Conservation (phyloP, 257 asterid species). For the Lantana camara region DNA sequence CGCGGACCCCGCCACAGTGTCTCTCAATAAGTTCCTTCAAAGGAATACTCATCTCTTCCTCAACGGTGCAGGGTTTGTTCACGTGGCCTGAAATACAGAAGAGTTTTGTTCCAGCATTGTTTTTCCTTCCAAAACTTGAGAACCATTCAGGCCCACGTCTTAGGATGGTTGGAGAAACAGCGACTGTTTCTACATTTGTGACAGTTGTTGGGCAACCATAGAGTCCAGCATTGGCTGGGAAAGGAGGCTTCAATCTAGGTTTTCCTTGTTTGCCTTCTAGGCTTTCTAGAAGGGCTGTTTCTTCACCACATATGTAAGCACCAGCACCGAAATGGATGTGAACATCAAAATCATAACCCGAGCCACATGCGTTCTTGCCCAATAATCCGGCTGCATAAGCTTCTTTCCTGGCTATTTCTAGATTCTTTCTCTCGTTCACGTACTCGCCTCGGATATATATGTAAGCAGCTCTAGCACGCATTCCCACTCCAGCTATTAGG, state of each 20-base stretch:
- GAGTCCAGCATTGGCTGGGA: constrained; percentile 95
- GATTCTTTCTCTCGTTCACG: constrained; percentile 86
- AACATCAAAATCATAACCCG: constrained; percentile 94
- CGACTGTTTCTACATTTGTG: constrained; percentile 95
- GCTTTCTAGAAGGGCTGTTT: constrained; percentile 97
- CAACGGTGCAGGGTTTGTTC: constrained; percentile 98
- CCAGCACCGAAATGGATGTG: constrained; percentile 98
- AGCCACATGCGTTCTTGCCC: constrained; percentile 98
- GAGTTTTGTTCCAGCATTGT: constrained; percentile 89
- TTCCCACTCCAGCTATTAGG: constrained; percentile 96
- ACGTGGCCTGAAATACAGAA: constrained; percentile 97
- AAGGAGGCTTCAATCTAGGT: constrained; percentile 98
- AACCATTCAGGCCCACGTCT: constrained; percentile 99
- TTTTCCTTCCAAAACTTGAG: constrained; percentile 93
- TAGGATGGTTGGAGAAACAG: constrained; percentile 96
- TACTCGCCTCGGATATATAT: constrained; percentile 97
- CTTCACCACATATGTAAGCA: constrained; percentile 98
- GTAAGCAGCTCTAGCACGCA: constrained; percentile 97
- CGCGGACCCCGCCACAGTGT: constrained; percentile 98
- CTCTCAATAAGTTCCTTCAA: constrained; percentile 87
- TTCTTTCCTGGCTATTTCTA: constrained; percentile 87
- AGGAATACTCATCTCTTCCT: constrained; percentile 98
- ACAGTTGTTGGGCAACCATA: constrained; percentile 99
- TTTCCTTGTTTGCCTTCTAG: constrained; percentile 99
- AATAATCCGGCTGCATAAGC: constrained; percentile 88